A percentile compares a stretch with the other conserved stretches of the same genome.
phyloP scores from a whole-genome alignment of 305 asterid genomes.

The Striga hermonthica region DNA sequence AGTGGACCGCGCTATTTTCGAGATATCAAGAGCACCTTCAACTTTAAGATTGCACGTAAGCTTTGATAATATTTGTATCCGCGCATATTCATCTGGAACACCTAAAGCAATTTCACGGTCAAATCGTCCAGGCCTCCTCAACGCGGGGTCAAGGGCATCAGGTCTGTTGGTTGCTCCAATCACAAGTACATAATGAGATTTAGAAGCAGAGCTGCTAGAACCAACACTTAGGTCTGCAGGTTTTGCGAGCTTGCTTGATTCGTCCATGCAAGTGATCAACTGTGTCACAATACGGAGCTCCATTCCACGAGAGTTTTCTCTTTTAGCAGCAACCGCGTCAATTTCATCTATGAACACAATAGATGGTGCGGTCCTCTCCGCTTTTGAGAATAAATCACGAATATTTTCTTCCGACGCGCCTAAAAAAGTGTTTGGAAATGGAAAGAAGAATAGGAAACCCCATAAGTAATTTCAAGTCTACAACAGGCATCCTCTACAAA shows the following conservation, averaged over 20 bases:
- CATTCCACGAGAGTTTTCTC: conserved; percentile 81
- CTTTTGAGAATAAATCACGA: conserved; percentile 80
- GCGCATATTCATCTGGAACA: conserved; percentile 74
- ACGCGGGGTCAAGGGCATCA: conserved; percentile 75
- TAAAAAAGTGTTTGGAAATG: conserved; percentile 35
- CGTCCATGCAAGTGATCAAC: conserved; percentile 88
- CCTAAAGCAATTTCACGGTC: conserved; percentile 73
- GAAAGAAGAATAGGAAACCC: background rate
- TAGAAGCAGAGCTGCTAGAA: conserved; percentile 36
- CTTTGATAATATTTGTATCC: conserved; percentile 62
- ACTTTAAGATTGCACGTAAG: conserved; percentile 54
- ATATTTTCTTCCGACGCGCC: conserved; percentile 94
- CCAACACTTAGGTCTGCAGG: conserved; percentile 33
- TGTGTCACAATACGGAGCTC: conserved; percentile 86
- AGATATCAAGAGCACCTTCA: conserved; percentile 76
- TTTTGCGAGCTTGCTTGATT: conserved; percentile 44
- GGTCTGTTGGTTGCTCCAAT: conserved; percentile 95
- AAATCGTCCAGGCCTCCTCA: conserved; percentile 92
- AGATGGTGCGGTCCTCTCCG: conserved; percentile 79
- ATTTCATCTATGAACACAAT: conserved; percentile 92
- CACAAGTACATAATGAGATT: conserved; percentile 68
- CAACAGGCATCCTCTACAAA: background rate
- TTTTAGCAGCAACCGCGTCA: conserved; percentile 87
- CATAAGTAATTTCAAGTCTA: conserved; percentile 4
- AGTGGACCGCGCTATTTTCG: conserved; percentile 69